Conservation (phyloP, 345 rosid species). For the Nasturtium officinale region DNA sequence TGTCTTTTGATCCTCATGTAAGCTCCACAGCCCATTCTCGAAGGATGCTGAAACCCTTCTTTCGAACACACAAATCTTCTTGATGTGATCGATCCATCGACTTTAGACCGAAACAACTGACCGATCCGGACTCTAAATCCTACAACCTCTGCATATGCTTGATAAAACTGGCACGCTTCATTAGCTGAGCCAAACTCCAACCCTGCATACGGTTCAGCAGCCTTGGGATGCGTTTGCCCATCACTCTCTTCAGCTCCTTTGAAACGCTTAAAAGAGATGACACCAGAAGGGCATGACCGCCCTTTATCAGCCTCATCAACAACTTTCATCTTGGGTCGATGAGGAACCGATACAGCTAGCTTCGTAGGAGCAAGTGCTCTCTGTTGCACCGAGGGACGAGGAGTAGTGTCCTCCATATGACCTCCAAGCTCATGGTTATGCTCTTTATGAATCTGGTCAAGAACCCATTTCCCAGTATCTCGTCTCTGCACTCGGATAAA, state of each 20-base stretch:
- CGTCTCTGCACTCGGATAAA: slow-evolving; percentile 78
- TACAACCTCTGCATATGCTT: slow-evolving; percentile 60
- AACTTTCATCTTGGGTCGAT: slow-evolving; percentile 56
- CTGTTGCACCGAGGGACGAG: slow-evolving; percentile 45
- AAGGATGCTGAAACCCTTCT: slow-evolving; percentile 97
- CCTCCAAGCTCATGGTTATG: slow-evolving; percentile 84
- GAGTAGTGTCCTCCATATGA: slow-evolving; percentile 40
- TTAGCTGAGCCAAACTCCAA: slow-evolving; percentile 76
- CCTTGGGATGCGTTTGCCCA: slow-evolving; percentile 32
- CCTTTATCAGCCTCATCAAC: slow-evolving; percentile 49
- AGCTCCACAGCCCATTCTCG: slow-evolving; percentile 91
- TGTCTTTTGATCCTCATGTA: slow-evolving; percentile 92
- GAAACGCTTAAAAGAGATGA: slow-evolving; percentile 62
- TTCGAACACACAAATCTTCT: slow-evolving; percentile 89
- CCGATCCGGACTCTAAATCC: slow-evolving; percentile 91
- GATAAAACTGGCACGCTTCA: slow-evolving; percentile 77
- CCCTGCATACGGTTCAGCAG: slow-evolving; percentile 62
- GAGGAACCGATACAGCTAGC: slow-evolving; percentile 47
- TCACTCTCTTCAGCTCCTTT: slow-evolving; percentile 46
- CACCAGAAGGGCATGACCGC: slow-evolving; percentile 45
- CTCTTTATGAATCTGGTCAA: slow-evolving; percentile 80
- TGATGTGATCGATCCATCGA: slow-evolving; percentile 78
- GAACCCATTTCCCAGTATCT: slow-evolving; percentile 86
- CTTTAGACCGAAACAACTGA: slow-evolving; percentile 87
- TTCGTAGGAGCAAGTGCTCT: slow-evolving; percentile 50